Evolutionary conservation across 2,329 filamentous ascomycete genomes (phyloP).

Genomic region (Aulographum hederae): DNA sequence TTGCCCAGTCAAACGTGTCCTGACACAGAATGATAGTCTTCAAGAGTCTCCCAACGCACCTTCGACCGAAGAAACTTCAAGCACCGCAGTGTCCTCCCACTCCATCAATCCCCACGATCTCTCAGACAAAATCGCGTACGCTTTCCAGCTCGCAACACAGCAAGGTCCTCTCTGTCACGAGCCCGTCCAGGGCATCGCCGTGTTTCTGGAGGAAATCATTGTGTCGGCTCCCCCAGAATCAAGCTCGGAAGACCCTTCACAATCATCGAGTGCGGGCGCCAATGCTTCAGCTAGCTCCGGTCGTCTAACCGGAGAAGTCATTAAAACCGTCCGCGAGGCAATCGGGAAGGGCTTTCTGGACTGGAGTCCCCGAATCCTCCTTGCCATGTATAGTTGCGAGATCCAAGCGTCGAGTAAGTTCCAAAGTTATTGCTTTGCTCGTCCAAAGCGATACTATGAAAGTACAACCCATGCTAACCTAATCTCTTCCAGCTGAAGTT

Average conservation of each 20-base stretch:
- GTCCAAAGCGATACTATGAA: background rate
- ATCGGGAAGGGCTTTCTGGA: slow-evolving; percentile 73
- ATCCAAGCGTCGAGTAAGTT: slow-evolving; percentile 76
- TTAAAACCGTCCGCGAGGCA: slow-evolving; percentile 62
- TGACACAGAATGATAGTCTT: background rate
- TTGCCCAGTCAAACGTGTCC: background rate
- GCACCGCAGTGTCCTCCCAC: no score
- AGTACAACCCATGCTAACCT: slow-evolving; percentile 10
- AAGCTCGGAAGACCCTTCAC: no score
- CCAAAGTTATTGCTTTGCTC: background rate
- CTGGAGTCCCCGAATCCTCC: slow-evolving; percentile 86
- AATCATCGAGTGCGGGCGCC: slow-evolving; percentile 28
- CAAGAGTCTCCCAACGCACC: slow-evolving; percentile 1
- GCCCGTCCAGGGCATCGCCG: slow-evolving; percentile 80
- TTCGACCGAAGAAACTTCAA: background rate
- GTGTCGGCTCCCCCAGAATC: slow-evolving; percentile 39
- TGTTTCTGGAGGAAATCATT: slow-evolving; percentile 67
- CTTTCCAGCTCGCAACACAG: slow-evolving; percentile 78
- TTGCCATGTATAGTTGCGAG: slow-evolving; percentile 96
- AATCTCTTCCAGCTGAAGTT: slow-evolving; percentile 48
- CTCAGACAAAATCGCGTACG: slow-evolving; percentile 78
- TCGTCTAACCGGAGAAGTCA: slow-evolving; percentile 79
- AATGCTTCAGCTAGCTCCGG: slow-evolving; percentile 42
- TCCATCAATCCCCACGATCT: slow-evolving; percentile 59
- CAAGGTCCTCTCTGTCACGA: slow-evolving; percentile 87